Evolutionary conservation across 352 stramenopile species (phyloP), one percentile per base, ranked within the genome.

Genomic region (Pelagophyceae sp.): DNA sequence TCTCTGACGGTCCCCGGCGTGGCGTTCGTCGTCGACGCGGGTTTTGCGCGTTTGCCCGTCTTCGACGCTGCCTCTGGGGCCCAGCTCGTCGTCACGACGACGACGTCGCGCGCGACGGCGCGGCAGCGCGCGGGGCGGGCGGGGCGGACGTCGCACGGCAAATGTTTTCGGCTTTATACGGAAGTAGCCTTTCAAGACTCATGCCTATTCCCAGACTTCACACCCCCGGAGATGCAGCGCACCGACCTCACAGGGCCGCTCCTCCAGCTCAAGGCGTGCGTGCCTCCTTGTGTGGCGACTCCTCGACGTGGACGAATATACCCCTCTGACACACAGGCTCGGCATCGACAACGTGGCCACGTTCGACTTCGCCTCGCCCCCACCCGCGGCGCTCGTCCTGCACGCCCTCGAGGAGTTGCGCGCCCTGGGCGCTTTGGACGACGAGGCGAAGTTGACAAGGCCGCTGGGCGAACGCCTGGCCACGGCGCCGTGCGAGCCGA

Each of bases 1-100:
- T 97, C 90, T 80, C 83, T 98, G 1, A 98, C 95, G 20, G 95
- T 98, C n/a, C 92, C 96, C 45, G 89, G 94, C 76, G 92, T 98
- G 33, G 91, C 92, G 17, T 95, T 95, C 80, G 96, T 99, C 0
- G 93, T 99, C 72, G 96, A 99, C 86, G 91, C 85, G 38, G 96
- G 96, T 3, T 91, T 96, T 69, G 92, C 95, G 32, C 98, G 93
- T 81, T 76, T 92, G 31, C 86, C 87, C 20, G 88, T 85, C 72
- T 91, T 90, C 80, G 86, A 91, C 81, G 83, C 84, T 0, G 80
- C 78, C 54, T 87, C 80, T 11, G 80, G 79, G 20, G 85, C 89
- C 76, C 83, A 90, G 63, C 80, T 84, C 60, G 74, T 87, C 23
- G 83, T 90, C 58, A 79, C 78, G 19, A 61, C 70, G 33, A 37